Evolutionary conservation across 2,329 filamentous ascomycete genomes (phyloP), one percentile per base, ranked within the genome.

Genomic region (Pseudogymnoascus sp.): DNA sequence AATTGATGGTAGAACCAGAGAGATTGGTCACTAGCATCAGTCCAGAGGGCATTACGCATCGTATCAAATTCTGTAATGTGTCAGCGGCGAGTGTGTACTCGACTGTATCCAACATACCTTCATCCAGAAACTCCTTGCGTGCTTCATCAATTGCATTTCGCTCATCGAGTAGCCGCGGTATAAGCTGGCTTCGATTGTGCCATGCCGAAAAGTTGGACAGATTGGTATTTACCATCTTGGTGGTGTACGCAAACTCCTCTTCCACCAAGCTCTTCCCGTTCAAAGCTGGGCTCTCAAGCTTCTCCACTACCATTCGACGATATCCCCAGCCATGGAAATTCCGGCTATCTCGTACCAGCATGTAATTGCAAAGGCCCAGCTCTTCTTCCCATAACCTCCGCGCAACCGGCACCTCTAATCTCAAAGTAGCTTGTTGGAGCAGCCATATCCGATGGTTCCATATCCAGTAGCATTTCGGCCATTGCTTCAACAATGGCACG

Each of bases 301-400:
- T 83, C n/a, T 81, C 77, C 2, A 97, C 87, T 4, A 97, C 87
- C 62, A 86, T 84, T 56, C 92, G 86, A 61, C 95, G 83, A 74
- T 99, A 99, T 46, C 88, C 88, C 95, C 95, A 99, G 34, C 93
- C 95, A 73, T 97, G 95, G 73, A 97, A 99, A 73, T 99, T 99
- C 60, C 95, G 86, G 66, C 84, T 88, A 75, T 99, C 95, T 61
- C 88, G 85, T 64, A 80, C 84, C 53, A 99, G 81, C 93, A 99
- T 96, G 77, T 96, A 96, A 65, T 86, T 84, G 18, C 91, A 90
- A 7, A 97, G 79, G 0, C 80, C 86, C 16, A 99, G 83, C 75
- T 99, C 95, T 66, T 88, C 86, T 69, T 88, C 80, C 95, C 95
- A 99, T 60, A 97, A 80, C 40, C 80, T 76, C 21, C 83, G 81